Percentiles rank a stretch among this genome's conserved stretches.
Evolutionary conservation across 768 basidiomycete genomes (phyloP).

Genomic region (Solioccasus polychromus): DNA sequence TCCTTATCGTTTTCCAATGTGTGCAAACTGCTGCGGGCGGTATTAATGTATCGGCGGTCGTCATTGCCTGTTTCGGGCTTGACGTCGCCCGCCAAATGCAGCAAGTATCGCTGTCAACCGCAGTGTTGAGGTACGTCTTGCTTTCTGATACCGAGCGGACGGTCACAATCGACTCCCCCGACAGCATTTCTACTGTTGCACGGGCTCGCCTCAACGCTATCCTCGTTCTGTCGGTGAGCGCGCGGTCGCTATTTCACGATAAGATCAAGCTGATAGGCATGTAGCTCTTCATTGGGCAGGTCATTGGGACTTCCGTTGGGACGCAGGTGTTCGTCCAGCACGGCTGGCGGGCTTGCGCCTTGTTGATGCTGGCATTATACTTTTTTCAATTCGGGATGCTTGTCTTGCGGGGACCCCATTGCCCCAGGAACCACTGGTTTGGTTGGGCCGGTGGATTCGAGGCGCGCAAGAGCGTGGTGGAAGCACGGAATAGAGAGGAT

Average conservation of each 20-base stretch:
- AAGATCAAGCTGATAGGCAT: neutral
- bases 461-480: conserved; percentile 38
- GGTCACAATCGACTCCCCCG: conserved; percentile 3
- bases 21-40: conserved; percentile 72
- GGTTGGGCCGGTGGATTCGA: conserved; percentile 60
- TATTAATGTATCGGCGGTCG: conserved; percentile 64
- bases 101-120: conserved; percentile 63
- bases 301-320: conserved; percentile 76
- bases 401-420: conserved; percentile 67
- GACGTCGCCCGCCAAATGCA: conserved; percentile 73
- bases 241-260: neutral
- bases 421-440: conserved; percentile 47
- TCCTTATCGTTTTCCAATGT: conserved; percentile 49
- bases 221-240: conserved; percentile 60
- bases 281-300: conserved; percentile 72
- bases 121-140: conserved; percentile 49
- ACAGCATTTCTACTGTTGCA: conserved; percentile 41
- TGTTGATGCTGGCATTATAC: conserved; percentile 56
- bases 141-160: conserved; percentile 5
- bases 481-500: conserved; percentile 2
- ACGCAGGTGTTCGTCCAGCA: conserved; percentile 64
- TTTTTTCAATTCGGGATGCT: conserved; percentile 56
- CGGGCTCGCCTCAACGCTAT: conserved; percentile 76
- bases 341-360: conserved; percentile 70
- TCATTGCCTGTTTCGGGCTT: conserved; percentile 67